Base-by-base conservation (phyloP, 257 asterid species). In the Buddleja alternifolia region DNA sequence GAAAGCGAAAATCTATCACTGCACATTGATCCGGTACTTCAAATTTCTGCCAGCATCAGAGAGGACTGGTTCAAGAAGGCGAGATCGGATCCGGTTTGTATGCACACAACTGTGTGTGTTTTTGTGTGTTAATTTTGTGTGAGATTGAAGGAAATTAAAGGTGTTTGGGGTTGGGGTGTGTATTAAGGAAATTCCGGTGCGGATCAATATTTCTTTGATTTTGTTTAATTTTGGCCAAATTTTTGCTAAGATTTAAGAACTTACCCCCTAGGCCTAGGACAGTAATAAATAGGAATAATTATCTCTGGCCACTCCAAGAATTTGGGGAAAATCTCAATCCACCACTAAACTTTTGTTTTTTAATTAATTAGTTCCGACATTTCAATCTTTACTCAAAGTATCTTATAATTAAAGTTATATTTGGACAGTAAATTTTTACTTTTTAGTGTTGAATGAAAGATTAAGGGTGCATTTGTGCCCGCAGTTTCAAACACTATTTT, bases 91-190 rank as follows among this genome's bases (percentile, higher is more conserved):
- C 59, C 56, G 69, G 42, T 16, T 44, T 11, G 21, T 20, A 10
- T 51, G 66, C 39, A 10, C 39, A n/a, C 21, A 19, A 17, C 4
- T 42, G 2, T 29, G 5, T 15, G 44, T 59, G 69, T 60, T 14
- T 19, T 53, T 60, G 57, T 25, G 63, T 4, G 51, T 17, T 37
- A 45, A 48, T 19, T 52, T 74, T 36, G 72, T 65, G 80, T 74
- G 69, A 42, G 53, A 44, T 24, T 32, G 64, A 80, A 75, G 77
- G 69, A 72, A 69, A 59, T 60, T 67, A 55, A 68, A 64, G 9
- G 12, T 39, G 59, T 15, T 58, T n/a, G n/a, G n/a, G n/a, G n/a
- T n/a, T n/a, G 24, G 72, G 39, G 70, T 71, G 68, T 61, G 37
- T 50, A 60, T 21, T 6, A 68, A 68, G 74, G 60, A 70, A 65